Percentiles rank a stretch among this genome's conserved stretches.
Conservation (phyloP, 441 rosid genomes). For the Hypseocharis bilobata region DNA sequence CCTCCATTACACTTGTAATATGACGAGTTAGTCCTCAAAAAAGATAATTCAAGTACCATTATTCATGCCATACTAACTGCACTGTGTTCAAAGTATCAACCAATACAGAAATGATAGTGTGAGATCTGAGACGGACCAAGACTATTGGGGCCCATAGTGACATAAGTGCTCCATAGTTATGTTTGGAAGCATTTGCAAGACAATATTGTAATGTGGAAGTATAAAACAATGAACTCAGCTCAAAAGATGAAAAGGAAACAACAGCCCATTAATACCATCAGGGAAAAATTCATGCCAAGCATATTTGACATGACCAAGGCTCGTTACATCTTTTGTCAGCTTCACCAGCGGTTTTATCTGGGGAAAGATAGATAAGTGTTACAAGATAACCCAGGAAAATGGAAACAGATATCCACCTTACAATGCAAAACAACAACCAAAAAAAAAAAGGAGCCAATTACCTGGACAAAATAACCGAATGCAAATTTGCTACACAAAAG, state of each 20-base stretch:
- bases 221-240: constrained; percentile 10
- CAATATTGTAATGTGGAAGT: constrained; percentile 24
- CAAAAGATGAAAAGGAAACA: constrained; percentile 10
- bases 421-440: constrained; percentile 9
- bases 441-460: constrained; percentile 24
- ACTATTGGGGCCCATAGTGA: constrained; percentile 82
- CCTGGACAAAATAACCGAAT: constrained; percentile 83
- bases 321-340: constrained; percentile 86
- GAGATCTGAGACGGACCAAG: constrained; percentile 35
- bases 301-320: constrained; percentile 51
- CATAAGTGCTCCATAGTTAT: constrained; percentile 65
- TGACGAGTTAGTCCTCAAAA: constrained; percentile 13
- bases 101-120: not conserved
- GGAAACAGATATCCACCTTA: not conserved
- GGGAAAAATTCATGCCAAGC: constrained; percentile 93
- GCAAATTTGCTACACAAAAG: constrained; percentile 63
- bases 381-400: no score
- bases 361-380: constrained; percentile 6
- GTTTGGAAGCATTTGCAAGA: constrained; percentile 42
- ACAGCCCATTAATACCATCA: constrained; percentile 36
- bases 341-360: constrained; percentile 82
- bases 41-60: constrained; percentile 1
- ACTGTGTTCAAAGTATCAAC: not conserved
- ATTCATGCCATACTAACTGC: constrained; percentile 5
- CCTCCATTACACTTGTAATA: constrained; percentile 38